These are phyloP conservation scores for Penicillium sp. DNA, from an alignment of 2,329 filamentous ascomycete species.

Conservation along the genomic window DNA sequence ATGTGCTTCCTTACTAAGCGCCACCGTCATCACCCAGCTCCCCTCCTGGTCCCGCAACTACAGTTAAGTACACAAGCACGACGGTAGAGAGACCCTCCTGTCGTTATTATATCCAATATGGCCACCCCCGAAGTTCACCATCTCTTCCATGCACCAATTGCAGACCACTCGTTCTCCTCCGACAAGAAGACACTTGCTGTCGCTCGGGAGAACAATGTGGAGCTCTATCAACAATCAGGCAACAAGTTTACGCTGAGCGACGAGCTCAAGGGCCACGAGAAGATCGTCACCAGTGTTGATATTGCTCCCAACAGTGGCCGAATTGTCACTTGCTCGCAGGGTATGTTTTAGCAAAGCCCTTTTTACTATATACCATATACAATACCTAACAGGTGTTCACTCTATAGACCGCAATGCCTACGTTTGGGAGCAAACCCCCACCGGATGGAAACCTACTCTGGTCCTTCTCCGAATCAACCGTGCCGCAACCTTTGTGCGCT, in stretches of 20 bases:
- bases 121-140: slow-evolving; percentile 87
- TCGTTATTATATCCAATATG: slow-evolving; percentile 63
- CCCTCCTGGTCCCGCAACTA: slow-evolving; percentile 12
- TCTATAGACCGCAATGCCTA: slow-evolving; percentile 86
- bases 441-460: slow-evolving; percentile 93
- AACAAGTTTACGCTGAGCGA: slow-evolving; percentile 80
- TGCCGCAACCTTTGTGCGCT: slow-evolving; percentile 93
- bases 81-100: slow-evolving; percentile 99
- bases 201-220: slow-evolving; percentile 82
- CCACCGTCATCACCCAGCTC: slow-evolving; percentile 22
- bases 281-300: slow-evolving; percentile 93
- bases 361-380: not conserved
- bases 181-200: slow-evolving; percentile 88
- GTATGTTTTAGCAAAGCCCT: slow-evolving; percentile 48
- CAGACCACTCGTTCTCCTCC: slow-evolving; percentile 96
- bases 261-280: slow-evolving; percentile 94
- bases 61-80: slow-evolving; percentile 39
- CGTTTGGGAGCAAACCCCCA: slow-evolving; percentile 92
- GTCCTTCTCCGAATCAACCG: slow-evolving; percentile 96
- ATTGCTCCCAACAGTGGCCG: slow-evolving; percentile 87
- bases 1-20: slow-evolving; percentile 20
- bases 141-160: slow-evolving; percentile 93
- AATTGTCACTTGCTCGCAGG: slow-evolving; percentile 97
- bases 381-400: slow-evolving; percentile 1
- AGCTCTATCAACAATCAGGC: slow-evolving; percentile 77